Base-by-base conservation (phyloP, 805 yeast genomes). In the Candida corydali region DNA sequence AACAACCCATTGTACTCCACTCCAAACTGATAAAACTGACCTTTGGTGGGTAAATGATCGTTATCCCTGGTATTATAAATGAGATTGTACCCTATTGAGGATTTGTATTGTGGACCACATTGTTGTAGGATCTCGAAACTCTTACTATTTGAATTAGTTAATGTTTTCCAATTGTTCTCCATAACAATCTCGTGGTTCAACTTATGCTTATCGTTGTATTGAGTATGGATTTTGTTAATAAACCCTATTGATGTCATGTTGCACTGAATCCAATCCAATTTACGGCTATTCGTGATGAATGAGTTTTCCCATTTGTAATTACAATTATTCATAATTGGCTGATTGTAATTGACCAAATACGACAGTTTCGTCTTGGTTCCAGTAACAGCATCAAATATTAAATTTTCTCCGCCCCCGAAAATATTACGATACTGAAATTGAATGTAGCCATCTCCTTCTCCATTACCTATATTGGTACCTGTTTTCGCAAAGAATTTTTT, bases 381-480 rank as follows among this genome's bases (percentile, higher is more conserved):
- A 2, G 73, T 57, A 6, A 67, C 52, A 34, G 78, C 78, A 50
- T 76, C 80, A 39, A 76, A 69, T 22, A 63, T 61, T 22, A 76
- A 44, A 25, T 56, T 57, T 44, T 76, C 82, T 3, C 73, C 80
- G 8, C 81, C 82, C 0, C 81, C 82, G 58, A 75, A 73, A 14
- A 76, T 51, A 47, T 76, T 76, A 36, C 66, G 66, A 53, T 73
- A 48, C 65, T 56, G 88, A 38, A 89, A 76, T 22, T 86, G 81
- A 32, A 87, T 70, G 52, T 89, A 88, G 1, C 97, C 98, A 53
- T 86, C 93, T 20, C 97, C 98, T 64, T 93, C 98, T 22, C 95
- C 95, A 54, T 93, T 91, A 2, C 98, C 98, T 6, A 93, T 76
- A 57, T 88, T 89, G 2, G 98, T 93, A 3, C 99, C 99, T 1